These are phyloP conservation scores for Teratosphaeria epicoccoides DNA, from an alignment of 2,329 filamentous ascomycete species.

Conservation along the genomic window DNA sequence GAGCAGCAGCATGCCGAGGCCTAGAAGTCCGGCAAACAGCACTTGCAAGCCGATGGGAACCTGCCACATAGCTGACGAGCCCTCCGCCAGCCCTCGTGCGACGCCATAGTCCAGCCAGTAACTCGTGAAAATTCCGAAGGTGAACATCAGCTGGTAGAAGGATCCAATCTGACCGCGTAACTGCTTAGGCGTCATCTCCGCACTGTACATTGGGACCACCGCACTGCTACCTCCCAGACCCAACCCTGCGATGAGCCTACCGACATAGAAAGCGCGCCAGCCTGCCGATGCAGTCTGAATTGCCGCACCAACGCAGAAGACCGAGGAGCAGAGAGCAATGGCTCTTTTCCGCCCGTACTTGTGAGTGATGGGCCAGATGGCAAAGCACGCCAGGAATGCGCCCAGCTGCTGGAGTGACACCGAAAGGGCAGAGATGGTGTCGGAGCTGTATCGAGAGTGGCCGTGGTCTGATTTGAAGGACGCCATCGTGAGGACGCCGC, in stretches of 20 bases:
- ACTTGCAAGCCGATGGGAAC: conserved; percentile 45
- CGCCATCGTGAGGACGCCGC: conserved; percentile 21
- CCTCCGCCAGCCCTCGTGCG: conserved; percentile 24
- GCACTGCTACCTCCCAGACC: conserved; percentile 40
- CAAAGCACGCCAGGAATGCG: conserved; percentile 42
- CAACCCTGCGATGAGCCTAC: conserved; percentile 38
- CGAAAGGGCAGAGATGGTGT: conserved; percentile 29
- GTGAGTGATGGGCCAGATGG: conserved; percentile 40
- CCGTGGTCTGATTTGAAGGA: conserved; percentile 20
- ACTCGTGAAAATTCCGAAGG: conserved; percentile 40
- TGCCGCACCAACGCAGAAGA: conserved; percentile 32
- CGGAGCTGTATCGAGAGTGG: conserved; percentile 15
- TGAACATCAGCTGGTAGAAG: conserved; percentile 44
- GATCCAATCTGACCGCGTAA: conserved; percentile 39
- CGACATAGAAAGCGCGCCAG: conserved; percentile 33
- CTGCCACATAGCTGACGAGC: conserved; percentile 41
- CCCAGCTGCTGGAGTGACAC: conserved; percentile 44
- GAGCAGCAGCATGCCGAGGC: conserved; percentile 39
- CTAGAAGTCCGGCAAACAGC: conserved; percentile 37
- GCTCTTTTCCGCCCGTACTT: conserved; percentile 35
- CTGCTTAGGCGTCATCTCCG: conserved; percentile 34
- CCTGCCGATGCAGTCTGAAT: conserved; percentile 33
- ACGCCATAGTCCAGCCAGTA: conserved; percentile 46
- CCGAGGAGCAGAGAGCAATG: conserved; percentile 35
- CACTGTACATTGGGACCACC: conserved; percentile 32